Evolutionary conservation across 805 yeast genomes (phyloP), one percentile per base, ranked within the genome.

Genomic region (Metschnikowia baotianmanensis): DNA sequence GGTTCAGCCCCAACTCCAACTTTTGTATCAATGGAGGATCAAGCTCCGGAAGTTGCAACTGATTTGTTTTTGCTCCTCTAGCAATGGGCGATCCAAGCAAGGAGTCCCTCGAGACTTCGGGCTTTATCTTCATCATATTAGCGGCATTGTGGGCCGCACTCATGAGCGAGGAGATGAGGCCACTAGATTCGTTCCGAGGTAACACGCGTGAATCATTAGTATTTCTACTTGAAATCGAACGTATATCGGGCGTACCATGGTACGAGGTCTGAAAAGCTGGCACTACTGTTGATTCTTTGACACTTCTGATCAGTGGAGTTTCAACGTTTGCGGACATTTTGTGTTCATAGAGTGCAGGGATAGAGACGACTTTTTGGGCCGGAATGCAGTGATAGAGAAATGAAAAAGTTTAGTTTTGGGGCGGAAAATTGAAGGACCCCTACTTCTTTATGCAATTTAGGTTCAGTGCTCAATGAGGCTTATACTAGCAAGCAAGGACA

Each of bases 111-210:
- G 34, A 21, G 6, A 17, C 18, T 25, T 18, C 17, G n/a, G 3
- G 27, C 12, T 33, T 33, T 23, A 38, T 7, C 24, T 38, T 39
- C 23, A 56, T 53, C 40, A 50, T 52, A 26, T 53, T 56, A 2
- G 74, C 73, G 2, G 76, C 78, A 39, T 61, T 69, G 44, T 72
- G 77, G 5, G 79, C 79, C 10, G 72, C 74, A 13, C 68, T 62
- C 30, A 76, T 43, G 16, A 76, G 52, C 1, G 78, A 56, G 1
- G 76, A 68, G 1, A 76, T 49, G 11, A 76, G 47, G 2, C 79
- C 76, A 34, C 47, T 42, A 17, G 46, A 43, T 27, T 46, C 53
- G 24, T 38, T 31, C n/a, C 43, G 18, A 5, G 39, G 39, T 16
- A 40, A 22, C 11, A 29, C 37, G 16, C 28, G 33, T 10, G 34